Base-by-base conservation (phyloP, 2,329 filamentous ascomycete species). In the Madurella mycetomatis region DNA sequence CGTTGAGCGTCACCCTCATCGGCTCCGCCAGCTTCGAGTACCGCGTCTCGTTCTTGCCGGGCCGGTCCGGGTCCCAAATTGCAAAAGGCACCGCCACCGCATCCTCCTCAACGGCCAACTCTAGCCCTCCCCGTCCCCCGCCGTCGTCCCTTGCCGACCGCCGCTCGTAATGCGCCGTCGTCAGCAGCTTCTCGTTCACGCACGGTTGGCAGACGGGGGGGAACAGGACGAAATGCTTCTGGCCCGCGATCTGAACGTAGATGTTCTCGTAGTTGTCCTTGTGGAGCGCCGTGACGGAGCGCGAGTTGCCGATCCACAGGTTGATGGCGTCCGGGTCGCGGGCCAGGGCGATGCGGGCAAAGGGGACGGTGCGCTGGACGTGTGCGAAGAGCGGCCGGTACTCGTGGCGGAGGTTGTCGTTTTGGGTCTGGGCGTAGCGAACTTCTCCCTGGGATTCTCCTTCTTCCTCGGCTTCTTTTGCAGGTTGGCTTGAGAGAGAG, bases 231-330 rank as follows among this genome's bases (percentile, higher is more conserved):
- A 94, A 94, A 61, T 88, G 83, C 67, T 94, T 94, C 53, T 73
- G 72, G 0, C 89, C 90, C 1, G 83, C 69, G 13, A 92, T 70
- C 64, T 92, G 88, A 1, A 90, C 86, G 67, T 92, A 94, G 0
- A 94, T 78, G 67, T 94, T 94, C 69, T 94, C 88, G 68, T 92
- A 92, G 64, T 88, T 88, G 71, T 94, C 90, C 64, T 87, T 88
- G 72, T 94, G 90, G 51, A 92, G 69, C 0, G 86, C 85, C 0
- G 88, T 92, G 1, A 81, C 76, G 25, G 84, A 88, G 39, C 75
- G 76, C 1, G 82, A 82, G 70, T 89, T 88, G 51, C 89, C 89
- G 47, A 94, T 83, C 89, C 89, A 92, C 64, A 94, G 77, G 66
- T 94, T 94, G 57, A 90, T 80, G 13, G 89, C 89, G 59, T 94